Percentiles rank a stretch among this genome's conserved stretches.
Conservation (phyloP, 371 early-diverging fungal genomes). For the Lichtheimia ramosa region DNA sequence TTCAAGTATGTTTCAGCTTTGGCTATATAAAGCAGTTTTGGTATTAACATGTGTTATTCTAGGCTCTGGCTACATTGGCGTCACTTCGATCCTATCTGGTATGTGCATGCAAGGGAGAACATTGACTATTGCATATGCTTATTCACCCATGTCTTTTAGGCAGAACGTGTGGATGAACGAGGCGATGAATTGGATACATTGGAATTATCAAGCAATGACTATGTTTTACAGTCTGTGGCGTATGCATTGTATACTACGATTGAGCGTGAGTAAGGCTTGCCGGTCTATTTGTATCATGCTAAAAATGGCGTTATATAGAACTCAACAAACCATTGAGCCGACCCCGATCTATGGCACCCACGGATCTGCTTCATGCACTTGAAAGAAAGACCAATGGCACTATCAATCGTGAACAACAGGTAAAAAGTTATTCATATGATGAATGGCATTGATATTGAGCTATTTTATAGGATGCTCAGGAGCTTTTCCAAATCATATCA, state of each 20-base stretch:
- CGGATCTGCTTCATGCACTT: conserved; percentile 37
- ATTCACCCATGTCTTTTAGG: conserved; percentile 21
- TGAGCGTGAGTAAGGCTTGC: conserved; percentile 28
- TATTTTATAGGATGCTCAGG: conserved; percentile 86
- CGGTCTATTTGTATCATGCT: background rate
- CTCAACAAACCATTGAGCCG: conserved; percentile 43
- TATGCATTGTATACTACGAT: conserved; percentile 54
- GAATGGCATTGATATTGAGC: background rate
- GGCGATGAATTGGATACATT: conserved; percentile 43
- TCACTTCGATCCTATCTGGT: conserved; percentile 49
- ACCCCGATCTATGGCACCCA: conserved; percentile 37
- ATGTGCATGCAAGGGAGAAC: conserved; percentile 1
- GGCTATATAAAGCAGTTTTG: background rate
- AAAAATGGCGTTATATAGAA: background rate
- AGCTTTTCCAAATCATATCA: conserved; percentile 87
- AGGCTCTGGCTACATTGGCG: conserved; percentile 61
- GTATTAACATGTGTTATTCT: background rate
- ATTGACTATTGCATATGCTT: background rate
- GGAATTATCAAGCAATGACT: conserved; percentile 28
- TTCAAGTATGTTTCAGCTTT: conserved; percentile 60
- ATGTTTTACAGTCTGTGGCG: conserved; percentile 48
- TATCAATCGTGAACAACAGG: conserved; percentile 49
- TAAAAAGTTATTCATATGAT: conserved; percentile 12
- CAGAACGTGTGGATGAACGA: conserved; percentile 53
- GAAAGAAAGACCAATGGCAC: conserved; percentile 45